Conservation (phyloP, 2,329 filamentous ascomycete genomes). For the Phoma herbarum region DNA sequence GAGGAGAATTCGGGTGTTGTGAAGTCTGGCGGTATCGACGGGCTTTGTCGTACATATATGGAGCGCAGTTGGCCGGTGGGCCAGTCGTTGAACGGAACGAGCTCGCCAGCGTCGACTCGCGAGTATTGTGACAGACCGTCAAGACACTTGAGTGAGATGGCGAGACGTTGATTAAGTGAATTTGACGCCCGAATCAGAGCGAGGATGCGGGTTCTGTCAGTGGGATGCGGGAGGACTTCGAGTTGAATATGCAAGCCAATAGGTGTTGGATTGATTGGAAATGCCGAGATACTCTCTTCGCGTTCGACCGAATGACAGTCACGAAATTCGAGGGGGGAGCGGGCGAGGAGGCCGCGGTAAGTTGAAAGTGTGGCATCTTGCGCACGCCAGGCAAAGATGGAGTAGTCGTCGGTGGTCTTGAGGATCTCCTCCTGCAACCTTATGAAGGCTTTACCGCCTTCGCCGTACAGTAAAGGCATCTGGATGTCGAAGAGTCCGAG, state of each 20-base stretch:
- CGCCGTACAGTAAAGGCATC: slow-evolving; percentile 43
- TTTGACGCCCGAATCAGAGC: slow-evolving; percentile 36
- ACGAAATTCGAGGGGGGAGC: slow-evolving; percentile 34
- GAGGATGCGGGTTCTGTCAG: slow-evolving; percentile 26
- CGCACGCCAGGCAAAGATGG: slow-evolving; percentile 39
- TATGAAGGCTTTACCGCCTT: slow-evolving; percentile 41
- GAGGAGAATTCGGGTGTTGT: slow-evolving; percentile 30
- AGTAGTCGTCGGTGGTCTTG: slow-evolving; percentile 41
- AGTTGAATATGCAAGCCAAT: slow-evolving; percentile 37
- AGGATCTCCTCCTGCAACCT: slow-evolving; percentile 42
- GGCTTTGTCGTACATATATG: slow-evolving; percentile 37
- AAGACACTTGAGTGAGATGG: slow-evolving; percentile 34
- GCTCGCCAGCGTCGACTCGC: slow-evolving; percentile 57
- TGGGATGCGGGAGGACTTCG: slow-evolving; percentile 31
- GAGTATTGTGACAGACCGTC: slow-evolving; percentile 47
- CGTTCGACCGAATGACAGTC: slow-evolving; percentile 33
- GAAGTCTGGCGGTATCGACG: slow-evolving; percentile 33
- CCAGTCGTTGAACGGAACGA: slow-evolving; percentile 58
- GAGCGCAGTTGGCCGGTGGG: slow-evolving; percentile 35
- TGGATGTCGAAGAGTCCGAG: slow-evolving; percentile 46
- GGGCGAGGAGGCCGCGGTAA: slow-evolving; percentile 39
- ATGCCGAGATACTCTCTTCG: slow-evolving; percentile 29
- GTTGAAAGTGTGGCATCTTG: slow-evolving; percentile 23
- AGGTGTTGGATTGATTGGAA: slow-evolving; percentile 31
- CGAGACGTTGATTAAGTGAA: slow-evolving; percentile 34